Percentiles rank a stretch among this genome's conserved stretches.
Conservation (phyloP, 176 grass and related monocot genomes). For the Musa troglodytarum region DNA sequence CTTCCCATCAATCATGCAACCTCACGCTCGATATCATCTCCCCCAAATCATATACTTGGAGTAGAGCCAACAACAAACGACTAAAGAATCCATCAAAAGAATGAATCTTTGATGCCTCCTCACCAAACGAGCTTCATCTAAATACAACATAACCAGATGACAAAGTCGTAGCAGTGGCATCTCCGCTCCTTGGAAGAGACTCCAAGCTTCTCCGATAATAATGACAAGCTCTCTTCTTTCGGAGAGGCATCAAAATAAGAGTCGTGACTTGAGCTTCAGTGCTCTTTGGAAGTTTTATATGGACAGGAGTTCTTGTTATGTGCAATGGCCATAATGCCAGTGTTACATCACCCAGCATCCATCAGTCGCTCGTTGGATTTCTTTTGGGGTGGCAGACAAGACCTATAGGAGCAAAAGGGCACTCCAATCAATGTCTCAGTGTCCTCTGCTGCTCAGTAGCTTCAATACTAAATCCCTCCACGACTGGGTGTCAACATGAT, state of each 20-base stretch:
- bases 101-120: neutral
- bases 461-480: no score
- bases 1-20: no score
- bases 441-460: no score
- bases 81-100: no score
- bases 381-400: slow-evolving; percentile 1
- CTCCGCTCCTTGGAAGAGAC: neutral
- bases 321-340: neutral
- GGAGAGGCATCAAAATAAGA: neutral
- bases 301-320: neutral
- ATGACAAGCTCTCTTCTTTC: no score
- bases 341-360: neutral
- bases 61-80: no score
- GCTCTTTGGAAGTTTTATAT: neutral
- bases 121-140: no score
- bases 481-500: no score
- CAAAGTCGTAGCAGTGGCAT: neutral
- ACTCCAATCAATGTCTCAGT: neutral
- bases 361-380: slow-evolving; percentile 8
- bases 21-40: no score
- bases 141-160: no score
- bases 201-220: no score
- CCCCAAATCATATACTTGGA: no score
- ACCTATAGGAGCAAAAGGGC: neutral
- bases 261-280: neutral